These are phyloP conservation scores for Beauveria scarabaeidicola DNA, from an alignment of 2,329 filamentous ascomycete genomes.

Conservation along the genomic window DNA sequence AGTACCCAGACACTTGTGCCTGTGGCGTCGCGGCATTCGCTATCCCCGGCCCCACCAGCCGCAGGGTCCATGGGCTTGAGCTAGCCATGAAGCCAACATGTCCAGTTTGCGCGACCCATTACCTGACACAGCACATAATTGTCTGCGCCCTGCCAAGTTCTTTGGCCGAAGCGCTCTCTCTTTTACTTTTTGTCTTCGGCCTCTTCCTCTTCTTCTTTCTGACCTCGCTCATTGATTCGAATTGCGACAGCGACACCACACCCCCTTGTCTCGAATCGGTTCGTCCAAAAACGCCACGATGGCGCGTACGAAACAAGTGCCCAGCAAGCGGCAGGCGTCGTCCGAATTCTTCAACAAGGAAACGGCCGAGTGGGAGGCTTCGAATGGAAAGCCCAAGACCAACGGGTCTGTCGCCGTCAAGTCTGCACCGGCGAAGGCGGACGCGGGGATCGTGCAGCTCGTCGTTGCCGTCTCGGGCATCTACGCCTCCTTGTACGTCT, in stretches of 20 bases:
- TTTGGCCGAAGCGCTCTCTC: neutral
- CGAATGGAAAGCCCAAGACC: constrained; percentile 21
- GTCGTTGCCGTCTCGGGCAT: constrained; percentile 87
- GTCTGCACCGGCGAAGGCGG: constrained; percentile 27
- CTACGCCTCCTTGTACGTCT: constrained; percentile 82
- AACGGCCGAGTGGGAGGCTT: constrained; percentile 28
- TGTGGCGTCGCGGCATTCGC: neutral
- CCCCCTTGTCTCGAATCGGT: too few relatives aligned
- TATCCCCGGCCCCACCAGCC: neutral
- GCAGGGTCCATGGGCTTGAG: neutral
- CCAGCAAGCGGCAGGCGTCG: constrained; percentile 56
- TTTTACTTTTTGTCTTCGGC: neutral
- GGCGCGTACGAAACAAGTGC: constrained; percentile 64
- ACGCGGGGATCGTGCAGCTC: constrained; percentile 64
- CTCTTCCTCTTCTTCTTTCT: neutral
- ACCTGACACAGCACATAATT: neutral
- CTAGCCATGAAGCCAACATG: constrained; percentile 9
- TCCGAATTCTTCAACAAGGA: constrained; percentile 54
- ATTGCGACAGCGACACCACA: neutral
- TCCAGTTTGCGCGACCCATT: constrained; percentile 2
- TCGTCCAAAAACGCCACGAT: constrained; percentile 31
- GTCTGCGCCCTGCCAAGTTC: neutral
- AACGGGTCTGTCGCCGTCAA: constrained; percentile 20
- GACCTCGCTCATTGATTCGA: neutral
- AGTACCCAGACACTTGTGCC: too few relatives aligned